Evolutionary conservation across 176 grass and related monocot genomes (phyloP).

Genomic region (Triticum urartu): DNA sequence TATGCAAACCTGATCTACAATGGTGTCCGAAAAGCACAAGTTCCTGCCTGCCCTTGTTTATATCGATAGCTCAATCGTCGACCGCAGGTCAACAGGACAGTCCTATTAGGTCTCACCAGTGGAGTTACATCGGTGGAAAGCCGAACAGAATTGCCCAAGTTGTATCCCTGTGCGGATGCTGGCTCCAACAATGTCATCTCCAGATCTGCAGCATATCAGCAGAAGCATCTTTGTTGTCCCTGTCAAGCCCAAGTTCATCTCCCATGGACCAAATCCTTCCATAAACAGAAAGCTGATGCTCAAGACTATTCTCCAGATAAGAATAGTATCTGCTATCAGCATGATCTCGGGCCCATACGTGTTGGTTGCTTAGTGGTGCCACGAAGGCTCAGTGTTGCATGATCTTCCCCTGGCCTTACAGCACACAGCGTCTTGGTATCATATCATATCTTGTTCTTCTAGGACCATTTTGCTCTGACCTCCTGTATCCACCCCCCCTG

Average conservation of each 20-base stretch:
- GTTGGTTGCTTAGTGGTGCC: neutral
- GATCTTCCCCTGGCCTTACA: constrained; percentile 16
- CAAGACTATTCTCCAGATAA: constrained; percentile 35
- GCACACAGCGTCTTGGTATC: constrained; percentile 8
- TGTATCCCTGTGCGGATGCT: neutral
- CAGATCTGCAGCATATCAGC: constrained; percentile 1
- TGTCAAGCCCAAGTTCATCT: constrained; percentile 8
- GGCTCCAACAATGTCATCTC: constrained; percentile 15
- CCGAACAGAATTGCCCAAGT: neutral
- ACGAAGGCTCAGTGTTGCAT: constrained; percentile 16
- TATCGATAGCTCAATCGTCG: neutral
- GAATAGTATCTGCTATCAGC: constrained; percentile 23
- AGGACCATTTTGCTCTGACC: constrained; percentile 31
- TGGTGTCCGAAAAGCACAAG: neutral
- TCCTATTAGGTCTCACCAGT: neutral
- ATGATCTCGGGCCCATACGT: neutral
- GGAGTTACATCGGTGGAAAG: constrained; percentile 33
- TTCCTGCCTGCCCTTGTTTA: neutral
- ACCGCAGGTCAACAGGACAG: neutral
- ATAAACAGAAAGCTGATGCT: constrained; percentile 27
- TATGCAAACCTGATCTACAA: neutral
- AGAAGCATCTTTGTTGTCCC: constrained; percentile 2
- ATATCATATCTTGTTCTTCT: neutral
- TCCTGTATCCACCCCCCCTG: constrained; percentile 20
- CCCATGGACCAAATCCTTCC: constrained; percentile 32